Evolutionary conservation across 306 rosid genomes (phyloP), one percentile per base, ranked within the genome.

Genomic region (Sophora flavescens): DNA sequence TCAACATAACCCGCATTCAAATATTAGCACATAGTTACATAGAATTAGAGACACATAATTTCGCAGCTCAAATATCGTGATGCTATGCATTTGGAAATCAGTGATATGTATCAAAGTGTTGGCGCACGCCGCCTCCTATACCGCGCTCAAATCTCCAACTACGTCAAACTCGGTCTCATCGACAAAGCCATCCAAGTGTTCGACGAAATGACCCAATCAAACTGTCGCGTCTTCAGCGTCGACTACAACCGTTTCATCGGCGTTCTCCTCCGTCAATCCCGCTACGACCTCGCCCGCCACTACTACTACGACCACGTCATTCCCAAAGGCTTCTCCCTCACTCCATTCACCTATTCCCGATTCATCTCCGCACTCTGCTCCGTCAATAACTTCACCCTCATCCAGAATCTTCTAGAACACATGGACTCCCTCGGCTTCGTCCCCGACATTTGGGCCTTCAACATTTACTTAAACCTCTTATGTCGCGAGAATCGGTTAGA

Each of bases 221-320:
- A 79, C 30, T 94, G 92, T 82, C 90, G 95, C 42, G 70, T 86
- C 8, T 88, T 93, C 78, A 87, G 96, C 84, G 15, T 88, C 26
- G 99, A 90, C 42, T 92, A 92, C 88, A 92, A 95, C 48, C 97
- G 97, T 48, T 89, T 95, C 89, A 86, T 95, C 71, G 99, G 99
- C 11, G 93, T 90, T 13, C 77, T 95, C 72, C 62, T 91, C 72
- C 86, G 90, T 52, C 85, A 93, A 12, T 90, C 90, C 0, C 97
- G 88, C 30, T 86, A 90, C 65, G 87, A 88, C 63, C 88, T 90
- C 52, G 96, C 98, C 28, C 89, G 90, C 65, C 86, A 83, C 75
- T 92, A 92, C 78, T 92, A 94, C 82, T 78, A 67, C 83, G 86
- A 74, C 44, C 88, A 84, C 35, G 92, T 94, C 91, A 68, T 79